Base-by-base conservation (phyloP, 2,329 filamentous ascomycete genomes). In the Aphanoascus verrucosus region DNA sequence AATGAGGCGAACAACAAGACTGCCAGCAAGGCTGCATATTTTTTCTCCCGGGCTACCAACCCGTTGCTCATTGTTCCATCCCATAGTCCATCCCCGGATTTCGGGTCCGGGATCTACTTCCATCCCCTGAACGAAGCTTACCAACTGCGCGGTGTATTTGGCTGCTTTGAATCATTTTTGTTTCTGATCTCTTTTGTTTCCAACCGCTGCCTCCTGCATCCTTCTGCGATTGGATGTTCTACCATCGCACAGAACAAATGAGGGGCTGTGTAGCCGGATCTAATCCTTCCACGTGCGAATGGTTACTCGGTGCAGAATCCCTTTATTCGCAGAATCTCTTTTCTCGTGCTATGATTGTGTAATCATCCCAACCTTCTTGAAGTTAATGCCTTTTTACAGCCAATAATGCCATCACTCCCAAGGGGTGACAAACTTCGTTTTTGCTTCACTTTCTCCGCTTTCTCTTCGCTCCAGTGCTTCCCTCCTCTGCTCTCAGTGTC, bases 261-360 rank as follows among this genome's bases (percentile, higher is more conserved):
- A 48, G 51, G 51, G 51, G 51, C 51, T 53, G 51, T 53, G 51
- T 49, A 48, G 44, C 50, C 51, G 28, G 37, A 53, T 44, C 44
- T 42, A 17, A 28, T 40, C 12, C 23, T 37, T 48, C 51, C 51
- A 53, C 51, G 51, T 53, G 51, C 51, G 43, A 53, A 41, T 46
- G 28, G 17, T 53, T 43, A 37, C 45, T 32, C 38, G 17, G 44
- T 53, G 50, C 50, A 53, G 50, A 40, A 49, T 42, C 15, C 50
- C 42, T 38, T 43, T 23, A 47, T 49, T 53, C 45, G 51, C 45
- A 32, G 43, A 53, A 32, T 53, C 44, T 37, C 51, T 53, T 35
- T n/a, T 53, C 43, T 46, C 42, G 50, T 52, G 40, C 51, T 44
- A 35, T 49, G 45, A 15, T 37, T 49, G 51, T 53, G 51, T 53